These are phyloP conservation scores for Ananas comosus DNA, from an alignment of 176 grass and related monocot species.

Conservation along the genomic window DNA sequence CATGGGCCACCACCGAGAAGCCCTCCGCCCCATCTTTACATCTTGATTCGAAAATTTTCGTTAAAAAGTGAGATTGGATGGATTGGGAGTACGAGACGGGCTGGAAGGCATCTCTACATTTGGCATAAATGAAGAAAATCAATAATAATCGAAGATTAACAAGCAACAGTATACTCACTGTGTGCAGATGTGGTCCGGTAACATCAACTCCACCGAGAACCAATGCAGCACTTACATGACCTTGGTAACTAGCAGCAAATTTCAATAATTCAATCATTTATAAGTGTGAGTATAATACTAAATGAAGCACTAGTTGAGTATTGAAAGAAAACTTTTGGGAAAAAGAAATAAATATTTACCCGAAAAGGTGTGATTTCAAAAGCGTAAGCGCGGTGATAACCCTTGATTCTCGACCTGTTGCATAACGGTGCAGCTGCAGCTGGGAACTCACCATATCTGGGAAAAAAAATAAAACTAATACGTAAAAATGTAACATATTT, in stretches of 20 bases:
- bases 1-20: too few relatives aligned
- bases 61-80: too few relatives aligned
- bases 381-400: slow-evolving; percentile 82
- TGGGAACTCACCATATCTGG: slow-evolving; percentile 95
- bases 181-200: slow-evolving; percentile 89
- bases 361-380: slow-evolving; percentile 90
- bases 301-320: too few relatives aligned
- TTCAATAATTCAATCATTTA: neutral
- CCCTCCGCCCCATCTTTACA: too few relatives aligned
- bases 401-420: slow-evolving; percentile 83
- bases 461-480: neutral
- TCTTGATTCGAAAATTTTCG: too few relatives aligned
- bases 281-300: too few relatives aligned
- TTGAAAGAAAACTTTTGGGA: too few relatives aligned
- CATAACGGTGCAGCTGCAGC: slow-evolving; percentile 85
- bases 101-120: too few relatives aligned
- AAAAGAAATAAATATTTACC: slow-evolving; percentile 18
- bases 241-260: slow-evolving; percentile 38
- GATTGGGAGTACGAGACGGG: too few relatives aligned
- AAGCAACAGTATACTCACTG: slow-evolving; percentile 28
- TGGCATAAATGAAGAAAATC: too few relatives aligned
- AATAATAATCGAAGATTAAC: too few relatives aligned
- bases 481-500: neutral
- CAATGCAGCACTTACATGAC: slow-evolving; percentile 80
- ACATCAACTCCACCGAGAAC: slow-evolving; percentile 85